A percentile compares a stretch with the other conserved stretches of the same genome.
Evolutionary conservation across 164 flowering plant species (phyloP).

Genomic region (Magnolia sinica): DNA sequence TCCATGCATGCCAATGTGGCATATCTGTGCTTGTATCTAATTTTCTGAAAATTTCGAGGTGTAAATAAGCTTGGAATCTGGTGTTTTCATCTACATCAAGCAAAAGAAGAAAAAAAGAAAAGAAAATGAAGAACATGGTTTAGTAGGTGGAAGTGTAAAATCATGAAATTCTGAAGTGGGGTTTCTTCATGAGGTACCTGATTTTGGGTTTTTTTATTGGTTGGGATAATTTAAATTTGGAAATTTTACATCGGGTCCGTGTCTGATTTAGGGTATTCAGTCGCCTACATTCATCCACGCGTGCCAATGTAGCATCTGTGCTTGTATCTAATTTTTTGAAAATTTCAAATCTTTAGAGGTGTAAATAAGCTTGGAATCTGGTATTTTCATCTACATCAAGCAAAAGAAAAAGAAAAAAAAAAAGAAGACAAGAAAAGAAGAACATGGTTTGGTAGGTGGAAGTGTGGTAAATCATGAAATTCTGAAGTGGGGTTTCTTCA

Average conservation of each 20-base stretch:
- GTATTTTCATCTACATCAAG: background rate
- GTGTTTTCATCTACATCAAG: background rate
- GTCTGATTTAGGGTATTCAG: background rate
- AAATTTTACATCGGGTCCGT: background rate
- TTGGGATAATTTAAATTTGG: background rate
- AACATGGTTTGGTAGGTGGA: background rate
- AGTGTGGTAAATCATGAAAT: background rate
- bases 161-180: background rate
- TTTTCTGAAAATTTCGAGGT: background rate
- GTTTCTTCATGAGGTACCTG: background rate
- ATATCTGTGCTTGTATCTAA: too few relatives aligned
- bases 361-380: background rate
- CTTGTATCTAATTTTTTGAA: background rate
- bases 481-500: background rate
- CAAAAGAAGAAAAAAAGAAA: too few relatives aligned
- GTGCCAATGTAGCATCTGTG: too few relatives aligned
- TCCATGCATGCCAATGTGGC: too few relatives aligned
- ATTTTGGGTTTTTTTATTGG: background rate
- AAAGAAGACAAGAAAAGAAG: too few relatives aligned
- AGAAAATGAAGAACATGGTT: background rate
- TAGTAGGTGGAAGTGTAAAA: background rate
- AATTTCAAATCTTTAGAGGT: background rate
- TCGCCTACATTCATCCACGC: too few relatives aligned
- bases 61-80: background rate
- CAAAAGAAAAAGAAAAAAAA: too few relatives aligned